Evolutionary conservation across 202 grass and related monocot species (phyloP), one percentile per base, ranked within the genome.

Genomic region (Brachypodium distachyon): DNA sequence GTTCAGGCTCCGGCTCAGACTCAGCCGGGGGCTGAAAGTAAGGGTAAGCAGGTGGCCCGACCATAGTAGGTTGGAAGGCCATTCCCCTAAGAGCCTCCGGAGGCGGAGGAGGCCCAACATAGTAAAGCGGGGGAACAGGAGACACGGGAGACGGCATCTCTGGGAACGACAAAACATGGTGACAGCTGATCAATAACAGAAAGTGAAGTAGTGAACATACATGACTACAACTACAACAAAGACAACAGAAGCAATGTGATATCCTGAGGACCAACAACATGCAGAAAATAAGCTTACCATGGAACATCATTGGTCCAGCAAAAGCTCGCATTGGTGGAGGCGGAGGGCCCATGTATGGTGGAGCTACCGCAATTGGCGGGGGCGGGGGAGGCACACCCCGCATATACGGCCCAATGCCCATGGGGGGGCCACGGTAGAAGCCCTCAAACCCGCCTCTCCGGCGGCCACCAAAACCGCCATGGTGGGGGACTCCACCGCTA

Each of bases 11-110:
- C 3, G n/a, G 48, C n/a, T 51, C 48, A 51, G 3, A 19, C 48
- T 67, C 63, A 18, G 63, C 8, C 14, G 21, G 16, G 7, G 29
- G 34, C 18, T 80, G 85, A 4, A 79, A 81, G 71, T 81, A 86
- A 43, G 88, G 86, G 41, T 86, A 78, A 58, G 87, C 61, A 43
- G 88, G 78, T 21, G 95, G 82, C 5, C 81, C 79, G 52, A 85
- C 68, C 81, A 85, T 85, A 53, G 84, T 84, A 79, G 85, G 76
- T 18, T 73, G 47, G 59, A 98, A 55, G 47, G 80, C 18, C 73
- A 85, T 28, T 14, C 78, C 84, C 81, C 94, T 89, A 28, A 97
- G 79, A 58, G 83, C 69, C 55, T 97, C 94, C 2, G 87, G 86
- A 61, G 85, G 82, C 41, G 87, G 87, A 1, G 79, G 84, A 28